Evolutionary conservation across 1,284 basidiomycete species (phyloP).

Genomic region (Agaricales sp.): DNA sequence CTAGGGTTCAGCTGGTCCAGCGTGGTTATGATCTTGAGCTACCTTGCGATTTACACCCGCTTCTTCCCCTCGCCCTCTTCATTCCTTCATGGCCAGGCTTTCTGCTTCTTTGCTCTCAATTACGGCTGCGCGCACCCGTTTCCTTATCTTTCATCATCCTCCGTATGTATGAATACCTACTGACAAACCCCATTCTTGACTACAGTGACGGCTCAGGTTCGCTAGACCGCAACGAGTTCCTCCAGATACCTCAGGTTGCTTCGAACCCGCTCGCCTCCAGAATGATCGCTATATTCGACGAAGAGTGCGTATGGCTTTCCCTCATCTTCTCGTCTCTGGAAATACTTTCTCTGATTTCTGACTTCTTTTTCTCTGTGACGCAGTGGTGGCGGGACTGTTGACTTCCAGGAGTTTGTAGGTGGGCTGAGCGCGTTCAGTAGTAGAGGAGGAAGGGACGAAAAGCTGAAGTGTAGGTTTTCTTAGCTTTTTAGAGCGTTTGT

Average conservation of each 20-base stretch:
- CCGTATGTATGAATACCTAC: slow-evolving; percentile 1
- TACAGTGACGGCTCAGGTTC: slow-evolving; percentile 88
- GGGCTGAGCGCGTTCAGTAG: slow-evolving; percentile 96
- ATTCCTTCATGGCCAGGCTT: neutral
- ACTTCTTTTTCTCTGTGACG: slow-evolving; percentile 3
- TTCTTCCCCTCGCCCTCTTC: neutral
- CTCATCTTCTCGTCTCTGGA: neutral
- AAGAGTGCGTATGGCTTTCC: slow-evolving; percentile 62
- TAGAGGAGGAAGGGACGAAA: slow-evolving; percentile 93
- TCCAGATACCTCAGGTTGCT: slow-evolving; percentile 98
- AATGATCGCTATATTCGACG: slow-evolving; percentile 99
- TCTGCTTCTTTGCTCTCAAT: neutral
- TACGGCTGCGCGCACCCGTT: neutral
- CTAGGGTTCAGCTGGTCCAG: neutral
- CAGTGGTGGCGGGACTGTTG: slow-evolving; percentile 95
- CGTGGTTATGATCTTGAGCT: no score
- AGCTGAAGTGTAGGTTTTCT: slow-evolving; percentile 73
- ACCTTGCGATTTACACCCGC: no score
- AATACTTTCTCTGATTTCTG: slow-evolving; percentile 5
- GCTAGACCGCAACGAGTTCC: slow-evolving; percentile 97
- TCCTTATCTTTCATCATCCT: neutral
- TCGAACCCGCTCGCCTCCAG: slow-evolving; percentile 94
- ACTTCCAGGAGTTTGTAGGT: slow-evolving; percentile 98
- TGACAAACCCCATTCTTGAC: slow-evolving; percentile 2
- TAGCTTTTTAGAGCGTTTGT: slow-evolving; percentile 6